phyloP scores from a whole-genome alignment of 2,329 filamentous ascomycete genomes.

The Sordariomycetes sp. region DNA sequence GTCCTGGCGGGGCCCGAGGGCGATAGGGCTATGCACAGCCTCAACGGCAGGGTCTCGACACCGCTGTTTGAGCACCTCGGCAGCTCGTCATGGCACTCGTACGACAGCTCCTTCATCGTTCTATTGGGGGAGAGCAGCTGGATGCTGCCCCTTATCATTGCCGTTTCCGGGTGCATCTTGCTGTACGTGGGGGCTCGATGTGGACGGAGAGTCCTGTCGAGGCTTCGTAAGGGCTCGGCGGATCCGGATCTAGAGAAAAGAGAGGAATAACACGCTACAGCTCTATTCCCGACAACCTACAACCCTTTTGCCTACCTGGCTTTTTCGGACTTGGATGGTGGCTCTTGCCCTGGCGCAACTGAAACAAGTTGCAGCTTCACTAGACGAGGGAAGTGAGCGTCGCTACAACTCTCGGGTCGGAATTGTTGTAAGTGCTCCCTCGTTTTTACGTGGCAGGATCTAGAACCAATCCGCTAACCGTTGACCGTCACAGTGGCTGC shows the following conservation, averaged over 20 bases:
- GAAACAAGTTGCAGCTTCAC: too few relatives aligned
- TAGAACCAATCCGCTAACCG: too few relatives aligned
- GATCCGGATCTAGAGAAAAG: not conserved
- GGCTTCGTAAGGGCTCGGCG: not conserved
- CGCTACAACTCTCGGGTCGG: too few relatives aligned
- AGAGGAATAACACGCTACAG: not conserved
- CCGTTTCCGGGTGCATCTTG: not conserved
- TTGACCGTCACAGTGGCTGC: too few relatives aligned
- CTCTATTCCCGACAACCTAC: not conserved
- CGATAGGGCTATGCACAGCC: conserved; percentile 15
- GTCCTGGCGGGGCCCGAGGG: conserved; percentile 17
- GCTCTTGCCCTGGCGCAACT: too few relatives aligned
- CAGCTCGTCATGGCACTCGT: conserved; percentile 26
- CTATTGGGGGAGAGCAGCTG: not conserved
- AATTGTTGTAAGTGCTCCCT: too few relatives aligned
- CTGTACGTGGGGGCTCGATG: not conserved
- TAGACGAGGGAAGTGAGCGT: too few relatives aligned
- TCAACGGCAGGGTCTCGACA: conserved; percentile 23
- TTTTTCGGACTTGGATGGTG: too few relatives aligned
- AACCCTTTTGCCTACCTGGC: not conserved
- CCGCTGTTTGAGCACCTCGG: conserved; percentile 26
- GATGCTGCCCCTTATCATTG: not conserved
- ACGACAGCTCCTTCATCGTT: conserved; percentile 13
- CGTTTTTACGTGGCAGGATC: too few relatives aligned
- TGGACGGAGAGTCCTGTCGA: not conserved